These are phyloP conservation scores for Trichoderma asperellum DNA, from an alignment of 2,329 filamentous ascomycete genomes.

Conservation along the genomic window DNA sequence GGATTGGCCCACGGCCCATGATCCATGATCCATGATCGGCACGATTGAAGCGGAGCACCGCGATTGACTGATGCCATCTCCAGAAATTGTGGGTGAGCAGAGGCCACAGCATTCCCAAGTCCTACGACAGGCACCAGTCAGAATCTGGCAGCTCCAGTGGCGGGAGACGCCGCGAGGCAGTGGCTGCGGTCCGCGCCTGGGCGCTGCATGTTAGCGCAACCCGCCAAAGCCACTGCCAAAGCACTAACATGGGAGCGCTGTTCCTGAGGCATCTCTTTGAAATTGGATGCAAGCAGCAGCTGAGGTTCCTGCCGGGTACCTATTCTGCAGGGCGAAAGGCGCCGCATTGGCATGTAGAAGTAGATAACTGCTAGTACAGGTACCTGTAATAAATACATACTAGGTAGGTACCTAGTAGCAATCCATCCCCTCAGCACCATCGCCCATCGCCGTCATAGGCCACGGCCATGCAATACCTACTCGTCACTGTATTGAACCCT, in stretches of 20 bases:
- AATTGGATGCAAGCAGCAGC: neutral
- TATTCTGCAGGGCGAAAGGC: neutral
- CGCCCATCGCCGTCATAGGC: neutral
- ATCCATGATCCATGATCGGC: conserved; percentile 6
- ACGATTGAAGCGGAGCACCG: conserved; percentile 10
- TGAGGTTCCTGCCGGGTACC: neutral
- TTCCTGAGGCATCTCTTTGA: neutral
- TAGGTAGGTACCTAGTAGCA: too few species aligned
- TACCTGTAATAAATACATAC: too few species aligned
- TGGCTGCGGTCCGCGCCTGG: conserved; percentile 22
- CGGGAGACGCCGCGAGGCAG: conserved; percentile 17
- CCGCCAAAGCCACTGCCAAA: neutral
- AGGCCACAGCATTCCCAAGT: neutral
- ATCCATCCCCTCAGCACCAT: neutral
- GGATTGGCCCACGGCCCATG: neutral
- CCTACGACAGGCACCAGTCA: conserved; percentile 5
- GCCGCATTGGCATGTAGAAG: too few species aligned
- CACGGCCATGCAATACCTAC: neutral
- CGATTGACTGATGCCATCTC: conserved; percentile 8
- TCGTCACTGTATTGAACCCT: neutral
- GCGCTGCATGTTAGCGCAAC: conserved; percentile 18
- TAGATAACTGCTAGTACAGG: too few species aligned
- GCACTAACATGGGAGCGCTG: neutral
- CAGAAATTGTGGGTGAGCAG: neutral
- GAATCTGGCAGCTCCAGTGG: neutral